These are phyloP conservation scores for Rhodotorula sp. DNA, from an alignment of 1,284 basidiomycete genomes.

Conservation along the genomic window DNA sequence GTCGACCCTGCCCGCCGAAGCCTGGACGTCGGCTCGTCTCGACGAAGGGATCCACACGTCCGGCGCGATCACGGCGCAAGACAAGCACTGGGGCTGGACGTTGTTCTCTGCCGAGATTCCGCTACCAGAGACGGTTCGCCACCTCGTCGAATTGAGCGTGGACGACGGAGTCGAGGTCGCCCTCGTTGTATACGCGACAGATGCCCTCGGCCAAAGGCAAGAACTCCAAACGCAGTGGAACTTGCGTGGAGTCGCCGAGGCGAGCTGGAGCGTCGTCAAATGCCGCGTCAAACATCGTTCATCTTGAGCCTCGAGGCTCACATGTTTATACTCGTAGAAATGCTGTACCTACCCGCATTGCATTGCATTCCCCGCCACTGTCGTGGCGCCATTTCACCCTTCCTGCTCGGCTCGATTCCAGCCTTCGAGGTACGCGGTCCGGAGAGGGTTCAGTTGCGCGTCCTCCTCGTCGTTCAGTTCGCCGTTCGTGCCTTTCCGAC, in stretches of 20 bases:
- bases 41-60: background rate
- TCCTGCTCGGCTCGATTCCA: slow-evolving; percentile 19
- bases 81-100: slow-evolving; percentile 38
- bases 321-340: background rate
- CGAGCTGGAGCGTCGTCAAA: slow-evolving; percentile 33
- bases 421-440: slow-evolving; percentile 31
- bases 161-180: slow-evolving; percentile 10
- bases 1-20: background rate
- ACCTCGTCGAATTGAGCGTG: background rate
- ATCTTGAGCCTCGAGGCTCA: background rate
- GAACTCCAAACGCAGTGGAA: slow-evolving; percentile 33
- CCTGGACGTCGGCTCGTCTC: slow-evolving; percentile 14
- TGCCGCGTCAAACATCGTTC: background rate
- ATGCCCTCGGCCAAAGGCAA: slow-evolving; percentile 24
- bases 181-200: slow-evolving; percentile 28
- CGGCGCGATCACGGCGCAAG: background rate
- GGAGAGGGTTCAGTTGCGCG: slow-evolving; percentile 31
- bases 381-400: background rate
- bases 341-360: too few species aligned
- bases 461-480: slow-evolving; percentile 35
- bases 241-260: slow-evolving; percentile 29
- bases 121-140: background rate
- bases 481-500: slow-evolving; percentile 12
- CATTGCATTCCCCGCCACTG: too few species aligned
- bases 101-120: slow-evolving; percentile 9